Evolutionary conservation across 805 yeast genomes (phyloP), one percentile per base, ranked within the genome.

Genomic region (Kazachstania psychrophila): DNA sequence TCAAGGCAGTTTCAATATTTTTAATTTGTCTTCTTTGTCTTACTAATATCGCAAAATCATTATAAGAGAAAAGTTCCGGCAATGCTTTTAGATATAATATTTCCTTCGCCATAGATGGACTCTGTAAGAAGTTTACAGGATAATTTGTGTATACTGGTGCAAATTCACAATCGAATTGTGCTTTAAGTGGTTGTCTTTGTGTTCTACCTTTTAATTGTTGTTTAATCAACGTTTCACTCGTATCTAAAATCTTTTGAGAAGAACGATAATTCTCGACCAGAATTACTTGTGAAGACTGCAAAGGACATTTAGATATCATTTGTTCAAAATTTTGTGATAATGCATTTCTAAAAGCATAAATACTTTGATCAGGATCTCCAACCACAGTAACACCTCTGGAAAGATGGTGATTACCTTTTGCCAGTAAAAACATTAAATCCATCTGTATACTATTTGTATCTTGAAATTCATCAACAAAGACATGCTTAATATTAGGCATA

Each of bases 291-390:
- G 57, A 41, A 22, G 57, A 53, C 28, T 47, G 44, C 9, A 54
- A 33, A 16, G 73, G 65, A 37, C 64, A 62, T 18, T 47, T 51
- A 1, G 51, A 45, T 28, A 61, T 56, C 83, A 86, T 75, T 11
- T 63, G 62, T 28, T 61, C 60, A 48, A 88, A 84, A 48, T 83
- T 87, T 13, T 65, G 61, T 1, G 79, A 66, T 24, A 76, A 75
- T 0, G 96, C 96, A 49, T 79, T 77, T 42, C 97, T 65, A 48
- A 89, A 89, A 0, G 80, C 86, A 56, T 92, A 89, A 16, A 89
- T 89, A 51, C 94, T 79, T 58, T 89, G 98, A 57, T 92, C 96
- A 0, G 96, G 95, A 53, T 89, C 98, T 1, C 98, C 98, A 2
- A 89, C 96, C 1, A 87, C 78, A 0, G 96, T 84, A 7, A 89